phyloP scores from a whole-genome alignment of 1,284 basidiomycete genomes.

The Bondarzewia mesenterica region DNA sequence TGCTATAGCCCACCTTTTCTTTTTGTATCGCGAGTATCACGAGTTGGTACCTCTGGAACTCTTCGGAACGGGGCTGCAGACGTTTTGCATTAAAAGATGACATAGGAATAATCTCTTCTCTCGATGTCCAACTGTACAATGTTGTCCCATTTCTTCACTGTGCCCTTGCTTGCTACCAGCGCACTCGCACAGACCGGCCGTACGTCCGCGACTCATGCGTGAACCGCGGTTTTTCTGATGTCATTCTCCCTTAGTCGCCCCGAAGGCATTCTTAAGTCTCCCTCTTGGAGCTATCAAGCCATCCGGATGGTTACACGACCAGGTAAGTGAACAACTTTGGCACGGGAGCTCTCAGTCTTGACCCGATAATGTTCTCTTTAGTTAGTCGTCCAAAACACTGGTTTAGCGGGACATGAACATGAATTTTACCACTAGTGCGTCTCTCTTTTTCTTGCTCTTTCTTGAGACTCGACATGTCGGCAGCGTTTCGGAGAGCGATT shows the following conservation, averaged over 20 bases:
- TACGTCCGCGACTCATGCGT: neutral
- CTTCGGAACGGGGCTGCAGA: too few relatives aligned
- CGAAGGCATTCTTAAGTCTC: constrained; percentile 40
- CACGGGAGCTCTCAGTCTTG: neutral
- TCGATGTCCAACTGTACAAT: neutral
- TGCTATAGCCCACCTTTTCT: too few relatives aligned
- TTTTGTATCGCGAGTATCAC: too few relatives aligned
- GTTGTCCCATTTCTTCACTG: neutral
- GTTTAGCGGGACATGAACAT: constrained; percentile 46
- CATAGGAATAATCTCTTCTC: too few relatives aligned
- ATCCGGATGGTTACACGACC: constrained; percentile 45
- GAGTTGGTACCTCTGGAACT: too few relatives aligned
- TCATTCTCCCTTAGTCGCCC: constrained; percentile 30
- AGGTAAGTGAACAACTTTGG: constrained; percentile 26
- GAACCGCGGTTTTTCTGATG: neutral
- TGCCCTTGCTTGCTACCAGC: neutral
- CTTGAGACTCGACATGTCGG: neutral
- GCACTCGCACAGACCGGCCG: constrained; percentile 2
- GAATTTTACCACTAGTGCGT: constrained; percentile 48
- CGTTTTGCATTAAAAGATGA: too few relatives aligned
- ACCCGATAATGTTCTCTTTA: constrained; percentile 25
- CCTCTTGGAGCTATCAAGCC: constrained; percentile 41
- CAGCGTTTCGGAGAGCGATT: constrained; percentile 44
- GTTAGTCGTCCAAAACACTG: constrained; percentile 38
- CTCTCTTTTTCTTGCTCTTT: neutral